Evolutionary conservation across 176 grass and related monocot species (phyloP), one percentile per base, ranked within the genome.

Genomic region (Poa pratensis): DNA sequence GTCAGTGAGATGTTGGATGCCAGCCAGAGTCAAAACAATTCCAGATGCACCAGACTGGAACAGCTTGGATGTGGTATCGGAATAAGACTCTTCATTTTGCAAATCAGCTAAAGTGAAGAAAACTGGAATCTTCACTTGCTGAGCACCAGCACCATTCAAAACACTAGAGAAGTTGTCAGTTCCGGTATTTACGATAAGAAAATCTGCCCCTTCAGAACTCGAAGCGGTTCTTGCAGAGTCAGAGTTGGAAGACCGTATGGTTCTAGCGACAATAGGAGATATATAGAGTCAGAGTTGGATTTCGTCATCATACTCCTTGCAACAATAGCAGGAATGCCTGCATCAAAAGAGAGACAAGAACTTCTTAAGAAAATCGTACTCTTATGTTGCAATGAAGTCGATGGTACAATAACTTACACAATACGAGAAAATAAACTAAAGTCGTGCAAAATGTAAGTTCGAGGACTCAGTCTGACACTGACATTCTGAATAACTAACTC

Each of bases 251-350:
- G 90, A 87, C 51, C 80, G 79, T 80, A 96, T 91, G 55, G 71
- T 87, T 90, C 94, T 95, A 80, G 91, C 96, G 83, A 99, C 91
- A 76, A 99, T 80, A 66, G 94, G 61, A 99, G 96, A 86, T 96
- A 99, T 64, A 99, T 93, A 35, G 94, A 92, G 84, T 96, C 90
- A 18, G 90, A 87, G 79, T 96, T 99, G 27, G 96, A 96, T 80
- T 96, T 93, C 96, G 92, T 99, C 94, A 96, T 96, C 94, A 96
- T 99, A 83, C 93, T 94, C 85, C 96, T 90, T 64, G 94, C 91
- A 83, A 99, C 86, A 86, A 99, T 90, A 77, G 91, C 72, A 83
- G 96, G 96, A 87, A 99, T 99, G 61, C 91, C 96, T 99, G 88
- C 80, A 86, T 86, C 77, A 76, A 85, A 83, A 23, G 81, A 23